phyloP scores from a whole-genome alignment of 1,284 basidiomycete genomes.

The Erythrobasidium hasegawianum region DNA sequence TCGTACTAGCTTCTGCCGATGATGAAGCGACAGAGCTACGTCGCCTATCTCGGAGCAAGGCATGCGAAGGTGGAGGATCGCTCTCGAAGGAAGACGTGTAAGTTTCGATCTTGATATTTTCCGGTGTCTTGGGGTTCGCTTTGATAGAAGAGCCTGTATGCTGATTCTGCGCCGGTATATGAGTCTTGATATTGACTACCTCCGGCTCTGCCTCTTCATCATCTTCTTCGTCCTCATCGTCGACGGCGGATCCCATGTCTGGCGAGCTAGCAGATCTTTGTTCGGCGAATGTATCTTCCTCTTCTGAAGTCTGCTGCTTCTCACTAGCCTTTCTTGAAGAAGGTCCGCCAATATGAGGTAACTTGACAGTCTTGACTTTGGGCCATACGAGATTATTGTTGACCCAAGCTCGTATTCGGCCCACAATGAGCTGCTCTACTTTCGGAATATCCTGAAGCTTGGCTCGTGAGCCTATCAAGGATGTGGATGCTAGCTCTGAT shows the following conservation, averaged over 20 bases:
- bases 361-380: conserved; percentile 51
- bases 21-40: conserved; percentile 12
- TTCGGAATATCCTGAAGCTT: conserved; percentile 61
- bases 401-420: conserved; percentile 54
- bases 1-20: not conserved
- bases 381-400: conserved; percentile 56
- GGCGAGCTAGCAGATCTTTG: not conserved
- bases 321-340: not conserved
- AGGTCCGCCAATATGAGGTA: conserved; percentile 48
- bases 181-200: not conserved
- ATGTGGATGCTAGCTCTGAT: conserved; percentile 55
- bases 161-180: not conserved
- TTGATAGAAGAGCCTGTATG: not conserved
- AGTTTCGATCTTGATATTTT: not conserved
- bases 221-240: conserved; percentile 6
- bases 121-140: not conserved
- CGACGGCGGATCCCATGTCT: not conserved
- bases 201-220: conserved; percentile 14
- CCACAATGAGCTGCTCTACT: conserved; percentile 57
- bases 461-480: conserved; percentile 56
- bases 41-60: not conserved
- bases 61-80: not conserved
- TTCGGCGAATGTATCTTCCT: conserved; percentile 6
- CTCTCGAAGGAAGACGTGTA: conserved; percentile 11
- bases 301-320: not conserved